Conservation (phyloP, 805 yeast species). For the Saccharomyces kudriavzevii region DNA sequence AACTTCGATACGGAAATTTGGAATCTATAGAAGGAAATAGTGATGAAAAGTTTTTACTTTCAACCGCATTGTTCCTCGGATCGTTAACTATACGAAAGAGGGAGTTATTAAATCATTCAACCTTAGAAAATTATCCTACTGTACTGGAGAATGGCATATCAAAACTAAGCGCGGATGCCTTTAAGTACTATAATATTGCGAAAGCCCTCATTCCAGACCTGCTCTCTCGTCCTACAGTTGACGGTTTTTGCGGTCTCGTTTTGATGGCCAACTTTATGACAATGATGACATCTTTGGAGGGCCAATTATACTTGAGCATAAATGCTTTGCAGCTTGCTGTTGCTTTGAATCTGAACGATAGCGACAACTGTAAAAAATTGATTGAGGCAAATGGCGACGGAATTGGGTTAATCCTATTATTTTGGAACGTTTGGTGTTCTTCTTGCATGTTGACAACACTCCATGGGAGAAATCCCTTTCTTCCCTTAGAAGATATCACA, state of each 20-base stretch:
- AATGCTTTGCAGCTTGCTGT: constrained; percentile 3
- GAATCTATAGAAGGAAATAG: neutral
- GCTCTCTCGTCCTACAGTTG: neutral
- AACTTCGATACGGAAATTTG: neutral
- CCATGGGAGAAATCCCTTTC: constrained; percentile 2
- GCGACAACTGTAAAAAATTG: neutral
- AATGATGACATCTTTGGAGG: constrained; percentile 3
- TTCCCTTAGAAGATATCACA: constrained; percentile 1
- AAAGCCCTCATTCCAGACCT: neutral
- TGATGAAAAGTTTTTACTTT: constrained; percentile 2
- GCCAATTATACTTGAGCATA: constrained; percentile 1
- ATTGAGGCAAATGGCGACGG: neutral
- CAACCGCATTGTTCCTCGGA: constrained; percentile 5
- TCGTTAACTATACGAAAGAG: constrained; percentile 4
- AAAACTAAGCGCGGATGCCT: neutral
- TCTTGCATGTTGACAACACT: constrained; percentile 5
- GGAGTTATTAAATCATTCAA: neutral
- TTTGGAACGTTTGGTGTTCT: constrained; percentile 6
- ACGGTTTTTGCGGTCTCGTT: constrained; percentile 4
- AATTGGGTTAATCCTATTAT: constrained; percentile 1
- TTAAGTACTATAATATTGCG: neutral
- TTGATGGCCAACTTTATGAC: constrained; percentile 4
- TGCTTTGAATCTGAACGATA: neutral
- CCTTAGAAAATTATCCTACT: neutral
- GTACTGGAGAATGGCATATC: neutral